Percentiles rank a stretch among this genome's conserved stretches.
These are phyloP conservation scores for Podospora pseudocomata DNA, from an alignment of 495 filamentous ascomycete genomes.

Conservation along the genomic window DNA sequence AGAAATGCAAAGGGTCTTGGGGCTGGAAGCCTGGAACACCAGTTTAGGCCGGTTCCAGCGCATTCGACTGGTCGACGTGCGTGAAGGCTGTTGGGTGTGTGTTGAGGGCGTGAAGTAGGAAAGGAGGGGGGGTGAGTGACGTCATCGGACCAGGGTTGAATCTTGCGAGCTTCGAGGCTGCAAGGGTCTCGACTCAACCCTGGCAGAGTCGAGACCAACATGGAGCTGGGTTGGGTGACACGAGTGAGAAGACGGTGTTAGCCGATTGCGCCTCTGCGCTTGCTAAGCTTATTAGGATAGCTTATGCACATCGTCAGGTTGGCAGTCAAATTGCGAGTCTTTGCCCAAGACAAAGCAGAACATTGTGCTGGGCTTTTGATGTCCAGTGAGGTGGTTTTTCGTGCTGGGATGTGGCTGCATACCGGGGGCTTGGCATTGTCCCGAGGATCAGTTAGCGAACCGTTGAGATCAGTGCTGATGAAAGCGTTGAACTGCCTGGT, in stretches of 20 bases:
- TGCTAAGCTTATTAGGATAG: neutral
- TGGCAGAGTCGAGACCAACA: neutral
- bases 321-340: neutral
- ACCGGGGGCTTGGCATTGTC: neutral
- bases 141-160: constrained; percentile 5
- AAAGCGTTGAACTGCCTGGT: neutral
- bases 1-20: neutral
- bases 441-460: too few species aligned
- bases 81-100: constrained; percentile 1
- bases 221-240: neutral
- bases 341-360: neutral
- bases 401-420: neutral
- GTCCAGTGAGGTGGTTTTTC: neutral
- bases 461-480: too few species aligned
- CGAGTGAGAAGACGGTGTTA: neutral
- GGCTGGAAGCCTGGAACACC: constrained; percentile 3
- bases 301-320: neutral
- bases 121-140: constrained; percentile 8
- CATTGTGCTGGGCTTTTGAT: neutral
- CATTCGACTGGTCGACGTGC: neutral
- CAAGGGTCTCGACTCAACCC: neutral
- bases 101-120: constrained; percentile 3
- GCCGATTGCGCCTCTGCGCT: neutral
- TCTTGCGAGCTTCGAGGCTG: neutral
- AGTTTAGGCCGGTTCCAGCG: constrained; percentile 3